phyloP scores from a whole-genome alignment of 768 basidiomycete genomes.

The Chalciporus sphaerocephalus region DNA sequence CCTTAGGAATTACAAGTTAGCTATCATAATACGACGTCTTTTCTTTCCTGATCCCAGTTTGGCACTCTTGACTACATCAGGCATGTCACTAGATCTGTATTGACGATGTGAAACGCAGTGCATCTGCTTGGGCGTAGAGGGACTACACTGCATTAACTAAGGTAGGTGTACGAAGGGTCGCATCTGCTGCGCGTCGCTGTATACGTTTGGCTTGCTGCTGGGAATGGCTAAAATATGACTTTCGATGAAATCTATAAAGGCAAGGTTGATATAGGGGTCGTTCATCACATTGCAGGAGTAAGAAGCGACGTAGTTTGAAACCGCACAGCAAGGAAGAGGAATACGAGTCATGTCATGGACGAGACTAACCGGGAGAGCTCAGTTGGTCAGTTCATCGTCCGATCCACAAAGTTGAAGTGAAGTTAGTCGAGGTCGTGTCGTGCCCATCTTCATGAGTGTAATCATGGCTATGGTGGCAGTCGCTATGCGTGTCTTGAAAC shows the following conservation, averaged over 20 bases:
- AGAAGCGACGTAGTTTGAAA: conserved; percentile 59
- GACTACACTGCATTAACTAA: conserved; percentile 37
- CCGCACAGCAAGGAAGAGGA: conserved; percentile 51
- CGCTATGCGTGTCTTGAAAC: conserved; percentile 52
- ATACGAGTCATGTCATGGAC: conserved; percentile 70
- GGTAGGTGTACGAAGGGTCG: conserved; percentile 48
- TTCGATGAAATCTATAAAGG: conserved; percentile 71
- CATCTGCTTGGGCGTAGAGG: conserved; percentile 38
- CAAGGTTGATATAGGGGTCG: conserved; percentile 59
- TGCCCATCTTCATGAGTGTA: conserved; percentile 16
- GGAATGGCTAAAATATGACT: conserved; percentile 46
- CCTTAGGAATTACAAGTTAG: too few relatives aligned
- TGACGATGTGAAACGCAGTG: too few relatives aligned
- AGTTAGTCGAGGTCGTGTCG: conserved; percentile 38
- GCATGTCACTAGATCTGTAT: too few relatives aligned
- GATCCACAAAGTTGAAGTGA: conserved; percentile 56
- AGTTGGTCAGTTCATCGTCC: neutral
- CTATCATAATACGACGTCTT: too few relatives aligned
- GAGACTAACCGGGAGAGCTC: conserved; percentile 45
- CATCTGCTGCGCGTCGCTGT: conserved; percentile 51
- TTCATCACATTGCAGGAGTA: conserved; percentile 46
- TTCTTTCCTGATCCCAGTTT: too few relatives aligned
- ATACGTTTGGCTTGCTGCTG: conserved; percentile 50
- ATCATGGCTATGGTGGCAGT: too few relatives aligned
- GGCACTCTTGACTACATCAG: too few relatives aligned